Evolutionary conservation across 2,329 filamentous ascomycete genomes (phyloP).

Genomic region (Beauveria pseudobassiana): DNA sequence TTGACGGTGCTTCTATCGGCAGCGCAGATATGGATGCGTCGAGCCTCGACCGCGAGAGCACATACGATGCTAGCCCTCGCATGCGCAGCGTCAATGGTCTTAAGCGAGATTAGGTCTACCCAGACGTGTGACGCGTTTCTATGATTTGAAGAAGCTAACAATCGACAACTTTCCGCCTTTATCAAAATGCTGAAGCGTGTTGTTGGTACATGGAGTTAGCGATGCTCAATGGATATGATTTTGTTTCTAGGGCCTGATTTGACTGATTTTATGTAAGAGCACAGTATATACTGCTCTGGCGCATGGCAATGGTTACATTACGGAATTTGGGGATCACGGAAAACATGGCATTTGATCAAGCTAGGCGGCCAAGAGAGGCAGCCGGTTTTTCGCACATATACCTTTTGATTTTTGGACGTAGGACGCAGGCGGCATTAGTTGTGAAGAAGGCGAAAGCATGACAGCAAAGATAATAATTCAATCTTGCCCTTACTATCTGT

Average conservation of each 20-base stretch:
- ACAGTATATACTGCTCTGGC: not conserved
- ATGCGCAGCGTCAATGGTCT: not conserved
- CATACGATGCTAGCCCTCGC: constrained; percentile 5
- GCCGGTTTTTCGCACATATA: not conserved
- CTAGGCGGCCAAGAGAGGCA: not conserved
- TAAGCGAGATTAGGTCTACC: not conserved
- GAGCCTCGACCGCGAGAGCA: constrained; percentile 4
- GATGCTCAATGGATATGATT: not conserved
- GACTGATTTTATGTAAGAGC: not conserved
- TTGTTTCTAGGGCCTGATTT: not conserved
- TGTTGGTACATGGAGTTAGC: not conserved
- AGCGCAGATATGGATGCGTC: not conserved
- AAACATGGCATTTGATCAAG: not conserved
- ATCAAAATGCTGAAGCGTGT: not conserved
- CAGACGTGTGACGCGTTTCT: not conserved
- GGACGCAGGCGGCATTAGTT: not conserved
- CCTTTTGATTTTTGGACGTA: constrained; percentile 7
- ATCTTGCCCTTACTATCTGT: not conserved
- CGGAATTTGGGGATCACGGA: not conserved
- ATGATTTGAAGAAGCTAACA: not conserved
- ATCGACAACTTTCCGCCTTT: not conserved
- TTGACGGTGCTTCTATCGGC: not conserved
- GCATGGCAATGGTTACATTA: not conserved
- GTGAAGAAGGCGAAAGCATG: not conserved
- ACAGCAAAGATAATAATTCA: not conserved